A percentile compares a stretch with the other conserved stretches of the same genome.
Evolutionary conservation across 176 grass and related monocot species (phyloP).

Genomic region (Phyllostachys edulis): DNA sequence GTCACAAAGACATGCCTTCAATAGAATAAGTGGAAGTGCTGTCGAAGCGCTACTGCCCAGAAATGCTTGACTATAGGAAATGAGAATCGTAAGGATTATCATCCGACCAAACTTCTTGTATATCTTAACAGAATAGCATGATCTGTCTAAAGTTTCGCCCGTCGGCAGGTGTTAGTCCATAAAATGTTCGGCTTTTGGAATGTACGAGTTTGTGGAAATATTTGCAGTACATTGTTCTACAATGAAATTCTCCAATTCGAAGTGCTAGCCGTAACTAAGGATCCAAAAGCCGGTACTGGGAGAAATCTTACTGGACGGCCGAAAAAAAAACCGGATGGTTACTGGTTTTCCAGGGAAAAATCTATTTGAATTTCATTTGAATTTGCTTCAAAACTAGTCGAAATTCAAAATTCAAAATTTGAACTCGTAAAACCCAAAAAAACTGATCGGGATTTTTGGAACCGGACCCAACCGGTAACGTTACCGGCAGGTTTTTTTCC

Average conservation of each 20-base stretch:
- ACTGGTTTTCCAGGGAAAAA: too few relatives aligned
- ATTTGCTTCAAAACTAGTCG: too few relatives aligned
- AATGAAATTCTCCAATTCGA: background rate
- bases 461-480: too few relatives aligned
- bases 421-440: too few relatives aligned
- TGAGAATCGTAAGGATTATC: background rate
- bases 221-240: background rate
- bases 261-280: too few relatives aligned
- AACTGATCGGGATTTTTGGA: too few relatives aligned
- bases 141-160: background rate
- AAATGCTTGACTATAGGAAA: slow-evolving; percentile 68
- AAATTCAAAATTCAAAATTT: too few relatives aligned
- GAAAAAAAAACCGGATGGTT: too few relatives aligned
- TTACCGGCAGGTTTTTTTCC: too few relatives aligned
- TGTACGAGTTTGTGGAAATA: background rate
- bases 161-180: background rate
- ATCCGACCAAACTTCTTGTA: background rate
- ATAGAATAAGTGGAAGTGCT: slow-evolving; percentile 75
- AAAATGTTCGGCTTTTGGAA: background rate
- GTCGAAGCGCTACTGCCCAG: slow-evolving; percentile 49
- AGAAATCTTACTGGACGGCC: too few relatives aligned
- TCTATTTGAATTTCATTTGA: too few relatives aligned
- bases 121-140: background rate
- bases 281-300: too few relatives aligned
- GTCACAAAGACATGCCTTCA: slow-evolving; percentile 60